Evolutionary conservation across 257 asterid species (phyloP).

Genomic region (Nicotiana attenuata): DNA sequence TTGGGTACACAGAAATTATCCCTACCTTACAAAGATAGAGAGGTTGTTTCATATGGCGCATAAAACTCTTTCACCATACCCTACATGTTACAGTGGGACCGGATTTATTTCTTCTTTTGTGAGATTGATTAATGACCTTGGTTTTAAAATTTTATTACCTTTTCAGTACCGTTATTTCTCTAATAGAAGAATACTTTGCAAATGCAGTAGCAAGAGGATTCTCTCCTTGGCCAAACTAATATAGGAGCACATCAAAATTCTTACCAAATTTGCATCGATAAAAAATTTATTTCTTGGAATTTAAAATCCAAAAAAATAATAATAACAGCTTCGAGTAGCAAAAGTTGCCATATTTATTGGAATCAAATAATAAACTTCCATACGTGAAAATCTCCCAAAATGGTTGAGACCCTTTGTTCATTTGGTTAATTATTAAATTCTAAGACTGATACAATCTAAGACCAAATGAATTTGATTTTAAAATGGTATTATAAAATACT

Average conservation of each 20-base stretch:
- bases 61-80: too few species aligned
- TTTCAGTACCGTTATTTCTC: neutral
- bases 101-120: neutral
- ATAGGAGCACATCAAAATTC: neutral
- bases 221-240: neutral
- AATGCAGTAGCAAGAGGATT: neutral
- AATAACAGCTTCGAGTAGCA: neutral
- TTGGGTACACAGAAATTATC: too few species aligned
- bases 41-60: too few species aligned
- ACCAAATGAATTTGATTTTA: too few species aligned
- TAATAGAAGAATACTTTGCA: neutral
- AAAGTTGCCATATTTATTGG: neutral
- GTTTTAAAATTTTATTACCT: neutral
- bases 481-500: too few species aligned
- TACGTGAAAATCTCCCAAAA: neutral
- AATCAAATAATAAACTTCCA: neutral
- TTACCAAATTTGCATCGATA: neutral
- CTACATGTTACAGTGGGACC: too few species aligned
- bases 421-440: neutral
- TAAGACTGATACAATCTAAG: neutral
- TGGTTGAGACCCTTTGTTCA: neutral
- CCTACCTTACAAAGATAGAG: too few species aligned
- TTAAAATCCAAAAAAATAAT: neutral
- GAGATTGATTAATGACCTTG: neutral
- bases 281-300: neutral